Percentiles rank a stretch among this genome's conserved stretches.
These are phyloP conservation scores for Trypanosomatidae sp. DNA, from an alignment of 208 protist species.

Conservation along the genomic window DNA sequence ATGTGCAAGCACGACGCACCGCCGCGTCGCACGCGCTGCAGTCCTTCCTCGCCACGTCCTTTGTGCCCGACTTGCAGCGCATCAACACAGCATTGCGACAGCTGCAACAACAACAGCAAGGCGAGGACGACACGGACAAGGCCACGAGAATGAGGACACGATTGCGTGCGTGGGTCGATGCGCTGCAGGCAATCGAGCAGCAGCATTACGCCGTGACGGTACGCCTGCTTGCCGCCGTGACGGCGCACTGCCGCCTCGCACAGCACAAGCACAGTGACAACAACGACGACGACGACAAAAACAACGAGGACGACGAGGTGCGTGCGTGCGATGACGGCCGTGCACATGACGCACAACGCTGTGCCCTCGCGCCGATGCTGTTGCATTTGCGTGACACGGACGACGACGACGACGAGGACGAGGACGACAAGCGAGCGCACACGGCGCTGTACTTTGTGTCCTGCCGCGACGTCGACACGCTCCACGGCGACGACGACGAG, in stretches of 20 bases:
- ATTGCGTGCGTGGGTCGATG: conserved; percentile 26
- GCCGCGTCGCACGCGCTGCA: conserved; percentile 22
- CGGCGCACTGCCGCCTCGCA: conserved; percentile 5
- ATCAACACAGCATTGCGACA: conserved; percentile 30
- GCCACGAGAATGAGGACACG: neutral
- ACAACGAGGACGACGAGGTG: neutral
- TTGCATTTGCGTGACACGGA: neutral
- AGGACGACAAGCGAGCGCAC: conserved; percentile 4
- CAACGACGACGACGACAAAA: neutral
- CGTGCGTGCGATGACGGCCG: no score
- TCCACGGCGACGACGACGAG: neutral
- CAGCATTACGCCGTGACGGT: conserved; percentile 41
- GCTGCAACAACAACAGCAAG: conserved; percentile 11
- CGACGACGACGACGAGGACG: conserved; percentile 3
- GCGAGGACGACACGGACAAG: neutral
- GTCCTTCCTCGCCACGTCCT: conserved; percentile 12
- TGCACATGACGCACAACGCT: no score
- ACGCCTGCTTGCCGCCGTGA: conserved; percentile 8
- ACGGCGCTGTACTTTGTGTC: no score
- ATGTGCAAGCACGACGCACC: neutral
- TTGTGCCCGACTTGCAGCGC: conserved; percentile 40
- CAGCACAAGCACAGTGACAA: neutral
- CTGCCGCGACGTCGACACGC: no score
- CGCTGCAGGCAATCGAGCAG: conserved; percentile 29
- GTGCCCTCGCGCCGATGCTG: neutral